A percentile compares a stretch with the other conserved stretches of the same genome.
phyloP scores from a whole-genome alignment of 164 flowering plant species.

The Vitis riparia region DNA sequence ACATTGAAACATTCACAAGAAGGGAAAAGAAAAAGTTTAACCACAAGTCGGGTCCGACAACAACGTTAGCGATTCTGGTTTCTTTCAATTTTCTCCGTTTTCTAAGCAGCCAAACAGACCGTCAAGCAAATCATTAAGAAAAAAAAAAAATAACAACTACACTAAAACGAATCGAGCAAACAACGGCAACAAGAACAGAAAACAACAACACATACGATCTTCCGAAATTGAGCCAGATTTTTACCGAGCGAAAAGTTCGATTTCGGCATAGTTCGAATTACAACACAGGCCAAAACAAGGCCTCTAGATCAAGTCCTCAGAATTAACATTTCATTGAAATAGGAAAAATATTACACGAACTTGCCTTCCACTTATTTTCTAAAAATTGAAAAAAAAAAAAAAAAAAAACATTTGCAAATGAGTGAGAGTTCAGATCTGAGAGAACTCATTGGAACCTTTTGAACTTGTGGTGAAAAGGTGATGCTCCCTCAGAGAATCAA shows the following conservation, averaged over 20 bases:
- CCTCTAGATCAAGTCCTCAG: background rate
- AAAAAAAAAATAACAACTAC: background rate
- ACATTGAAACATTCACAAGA: too few relatives aligned
- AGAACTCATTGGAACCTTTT: constrained; percentile 13
- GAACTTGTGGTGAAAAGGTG: constrained; percentile 11
- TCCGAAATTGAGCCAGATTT: constrained; percentile 22
- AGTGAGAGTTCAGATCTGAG: background rate
- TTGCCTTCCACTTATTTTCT: too few relatives aligned
- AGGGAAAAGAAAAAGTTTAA: background rate
- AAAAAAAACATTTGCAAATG: background rate
- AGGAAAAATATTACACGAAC: too few relatives aligned
- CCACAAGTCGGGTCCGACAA: background rate
- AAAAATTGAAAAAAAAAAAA: background rate
- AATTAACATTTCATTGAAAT: background rate
- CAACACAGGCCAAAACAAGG: background rate
- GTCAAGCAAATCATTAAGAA: background rate
- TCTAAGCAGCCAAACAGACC: background rate
- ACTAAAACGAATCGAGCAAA: background rate
- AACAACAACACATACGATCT: constrained; percentile 23
- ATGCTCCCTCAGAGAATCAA: constrained; percentile 23
- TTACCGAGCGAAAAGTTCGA: constrained; percentile 32
- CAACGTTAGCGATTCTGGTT: background rate
- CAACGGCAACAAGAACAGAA: background rate
- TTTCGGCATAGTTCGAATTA: constrained; percentile 14
- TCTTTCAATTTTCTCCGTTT: background rate